Evolutionary conservation across 2,329 filamentous ascomycete species (phyloP).

Genomic region (Byssothecium circinans): DNA sequence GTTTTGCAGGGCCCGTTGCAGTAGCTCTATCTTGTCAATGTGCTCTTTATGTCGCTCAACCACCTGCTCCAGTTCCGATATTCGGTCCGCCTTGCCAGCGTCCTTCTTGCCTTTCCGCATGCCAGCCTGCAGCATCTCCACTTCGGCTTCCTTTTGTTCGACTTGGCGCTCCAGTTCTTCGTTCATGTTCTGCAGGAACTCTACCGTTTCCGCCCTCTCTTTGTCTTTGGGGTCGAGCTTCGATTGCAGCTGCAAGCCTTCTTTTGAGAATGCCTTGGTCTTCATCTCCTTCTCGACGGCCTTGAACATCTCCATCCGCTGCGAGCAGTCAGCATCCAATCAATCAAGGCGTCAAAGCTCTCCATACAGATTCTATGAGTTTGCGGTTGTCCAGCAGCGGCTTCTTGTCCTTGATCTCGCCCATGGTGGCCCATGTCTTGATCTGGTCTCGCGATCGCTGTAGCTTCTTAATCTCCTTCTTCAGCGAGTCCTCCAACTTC

Average conservation of each 20-base stretch:
- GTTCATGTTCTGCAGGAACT: constrained; percentile 84
- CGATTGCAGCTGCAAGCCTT: constrained; percentile 85
- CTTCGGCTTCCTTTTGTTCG: constrained; percentile 87
- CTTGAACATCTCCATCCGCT: constrained; percentile 99
- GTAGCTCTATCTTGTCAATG: constrained; percentile 85
- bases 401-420: constrained; percentile 99
- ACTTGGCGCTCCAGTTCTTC: constrained; percentile 94
- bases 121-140: constrained; percentile 80
- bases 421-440: constrained; percentile 98
- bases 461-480: constrained; percentile 99
- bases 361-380: constrained; percentile 89
- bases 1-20: constrained; percentile 88
- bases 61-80: constrained; percentile 79
- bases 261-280: constrained; percentile 99
- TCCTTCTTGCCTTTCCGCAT: constrained; percentile 97
- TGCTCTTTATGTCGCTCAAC: constrained; percentile 98
- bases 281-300: constrained; percentile 99
- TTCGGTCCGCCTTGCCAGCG: constrained; percentile 76
- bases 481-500: constrained; percentile 96
- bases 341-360: constrained; percentile 2
- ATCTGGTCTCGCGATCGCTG: constrained; percentile 97
- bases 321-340: constrained; percentile 42
- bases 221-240: constrained; percentile 98
- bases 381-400: constrained; percentile 91
- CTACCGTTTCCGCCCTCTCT: constrained; percentile 83